These are phyloP conservation scores for Leccinum olivaceopallidum DNA, from an alignment of 768 basidiomycete genomes.

Conservation along the genomic window DNA sequence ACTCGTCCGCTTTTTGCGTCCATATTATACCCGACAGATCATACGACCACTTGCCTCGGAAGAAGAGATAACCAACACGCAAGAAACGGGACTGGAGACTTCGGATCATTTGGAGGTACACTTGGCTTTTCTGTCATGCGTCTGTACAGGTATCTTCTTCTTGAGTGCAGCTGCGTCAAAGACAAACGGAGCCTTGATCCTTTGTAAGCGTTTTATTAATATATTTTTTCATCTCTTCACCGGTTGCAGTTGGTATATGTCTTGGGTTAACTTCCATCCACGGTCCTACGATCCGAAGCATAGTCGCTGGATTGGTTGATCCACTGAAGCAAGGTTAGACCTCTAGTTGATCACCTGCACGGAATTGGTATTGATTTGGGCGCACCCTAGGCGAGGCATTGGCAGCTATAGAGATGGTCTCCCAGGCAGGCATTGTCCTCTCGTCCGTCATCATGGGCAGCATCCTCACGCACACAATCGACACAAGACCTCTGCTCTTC, in stretches of 20 bases:
- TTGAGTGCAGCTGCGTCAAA: slow-evolving; percentile 15
- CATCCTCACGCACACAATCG: slow-evolving; percentile 26
- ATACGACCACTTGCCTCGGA: background rate
- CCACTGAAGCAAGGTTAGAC: slow-evolving; percentile 29
- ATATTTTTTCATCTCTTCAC: slow-evolving; percentile 9
- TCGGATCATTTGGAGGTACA: slow-evolving; percentile 33
- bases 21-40: slow-evolving; percentile 21
- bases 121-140: slow-evolving; percentile 23
- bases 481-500: slow-evolving; percentile 18
- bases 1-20: slow-evolving; percentile 26
- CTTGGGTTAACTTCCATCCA: slow-evolving; percentile 20
- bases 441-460: slow-evolving; percentile 34
- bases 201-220: too few species aligned
- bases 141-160: slow-evolving; percentile 12
- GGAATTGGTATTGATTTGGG: background rate
- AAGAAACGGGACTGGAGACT: slow-evolving; percentile 4
- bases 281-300: slow-evolving; percentile 24
- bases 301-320: slow-evolving; percentile 28
- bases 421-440: slow-evolving; percentile 19
- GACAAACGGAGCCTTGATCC: slow-evolving; percentile 5
- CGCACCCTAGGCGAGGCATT: slow-evolving; percentile 25
- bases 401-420: slow-evolving; percentile 31
- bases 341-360: too few species aligned
- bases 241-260: slow-evolving; percentile 13
- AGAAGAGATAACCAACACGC: background rate